These are phyloP conservation scores for Colletotrichum sp. DNA, from an alignment of 2,329 filamentous ascomycete genomes.

Conservation along the genomic window DNA sequence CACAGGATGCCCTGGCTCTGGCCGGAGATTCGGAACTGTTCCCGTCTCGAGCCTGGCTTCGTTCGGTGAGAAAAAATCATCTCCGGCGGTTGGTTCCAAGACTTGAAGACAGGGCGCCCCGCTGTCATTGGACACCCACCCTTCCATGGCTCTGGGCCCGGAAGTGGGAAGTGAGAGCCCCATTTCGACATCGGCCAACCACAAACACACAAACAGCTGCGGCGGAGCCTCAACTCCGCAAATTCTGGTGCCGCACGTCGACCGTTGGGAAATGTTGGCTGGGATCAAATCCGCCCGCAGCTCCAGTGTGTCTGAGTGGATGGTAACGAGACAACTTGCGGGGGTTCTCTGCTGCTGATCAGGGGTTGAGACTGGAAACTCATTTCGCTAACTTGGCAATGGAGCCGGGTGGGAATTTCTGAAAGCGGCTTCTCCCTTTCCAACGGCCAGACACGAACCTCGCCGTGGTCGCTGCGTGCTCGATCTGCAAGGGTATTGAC, in stretches of 20 bases:
- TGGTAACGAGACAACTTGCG: neutral
- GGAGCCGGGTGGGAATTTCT: neutral
- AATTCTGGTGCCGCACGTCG: neutral
- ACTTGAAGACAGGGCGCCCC: neutral
- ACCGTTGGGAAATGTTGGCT: conserved; percentile 1
- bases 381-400: neutral
- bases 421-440: neutral
- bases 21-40: neutral
- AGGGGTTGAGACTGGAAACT: neutral
- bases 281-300: neutral
- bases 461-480: neutral
- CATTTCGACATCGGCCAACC: neutral
- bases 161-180: neutral
- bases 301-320: neutral
- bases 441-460: neutral
- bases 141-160: neutral
- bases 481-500: neutral
- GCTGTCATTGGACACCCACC: neutral
- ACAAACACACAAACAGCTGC: neutral
- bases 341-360: neutral
- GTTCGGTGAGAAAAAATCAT: neutral
- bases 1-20: neutral
- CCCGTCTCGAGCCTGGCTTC: neutral
- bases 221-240: neutral
- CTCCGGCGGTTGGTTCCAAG: neutral